Conservation (phyloP, 2,329 filamentous ascomycete genomes). For the Diaporthe caulivora region DNA sequence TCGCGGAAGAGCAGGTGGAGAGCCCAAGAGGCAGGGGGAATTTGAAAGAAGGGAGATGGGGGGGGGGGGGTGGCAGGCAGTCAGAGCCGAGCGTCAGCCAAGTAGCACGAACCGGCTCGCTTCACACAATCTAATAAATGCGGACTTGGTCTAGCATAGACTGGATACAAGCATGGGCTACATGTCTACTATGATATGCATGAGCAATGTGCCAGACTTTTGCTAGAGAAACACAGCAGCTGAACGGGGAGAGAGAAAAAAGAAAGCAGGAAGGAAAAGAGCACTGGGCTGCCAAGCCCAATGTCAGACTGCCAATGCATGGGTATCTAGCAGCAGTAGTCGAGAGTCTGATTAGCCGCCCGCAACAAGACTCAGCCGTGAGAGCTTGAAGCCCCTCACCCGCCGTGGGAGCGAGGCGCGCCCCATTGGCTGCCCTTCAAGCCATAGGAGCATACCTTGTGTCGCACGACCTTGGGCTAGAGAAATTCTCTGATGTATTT, state of each 20-base stretch:
- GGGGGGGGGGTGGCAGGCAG: background rate
- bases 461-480: constrained; percentile 27
- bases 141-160: background rate
- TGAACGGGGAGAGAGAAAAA: background rate
- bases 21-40: background rate
- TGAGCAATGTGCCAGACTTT: background rate
- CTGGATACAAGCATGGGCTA: background rate
- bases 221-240: constrained; percentile 10
- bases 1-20: background rate
- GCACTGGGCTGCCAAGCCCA: constrained; percentile 24
- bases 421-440: constrained; percentile 21
- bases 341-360: constrained; percentile 20
- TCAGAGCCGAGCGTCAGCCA: background rate
- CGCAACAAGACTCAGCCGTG: constrained; percentile 8
- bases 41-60: too few species aligned
- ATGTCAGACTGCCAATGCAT: constrained; percentile 25
- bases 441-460: constrained; percentile 13
- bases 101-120: background rate
- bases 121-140: constrained; percentile 8
- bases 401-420: background rate
- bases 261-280: background rate
- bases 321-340: constrained; percentile 22
- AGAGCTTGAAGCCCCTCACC: constrained; percentile 29
- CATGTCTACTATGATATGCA: too few species aligned
- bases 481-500: background rate